Evolutionary conservation across 129 eudicot genomes (phyloP).

Genomic region (Pulicaria dysenterica): DNA sequence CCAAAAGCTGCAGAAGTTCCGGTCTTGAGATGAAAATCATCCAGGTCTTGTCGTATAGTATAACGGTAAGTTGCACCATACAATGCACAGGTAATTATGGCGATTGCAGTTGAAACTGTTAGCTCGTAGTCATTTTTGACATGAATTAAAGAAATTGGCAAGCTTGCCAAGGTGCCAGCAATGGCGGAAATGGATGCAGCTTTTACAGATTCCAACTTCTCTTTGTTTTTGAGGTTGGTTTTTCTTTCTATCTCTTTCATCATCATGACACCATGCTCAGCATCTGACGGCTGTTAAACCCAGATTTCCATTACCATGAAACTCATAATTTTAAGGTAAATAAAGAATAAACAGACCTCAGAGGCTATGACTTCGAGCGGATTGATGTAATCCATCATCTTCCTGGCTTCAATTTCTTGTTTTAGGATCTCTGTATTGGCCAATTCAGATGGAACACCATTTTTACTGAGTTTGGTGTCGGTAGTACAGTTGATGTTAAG

Average conservation of each 20-base stretch:
- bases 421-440: constrained; percentile 41
- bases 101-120: constrained; percentile 56
- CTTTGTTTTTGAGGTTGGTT: constrained; percentile 46
- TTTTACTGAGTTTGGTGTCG: constrained; percentile 14
- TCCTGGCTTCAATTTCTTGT: constrained; percentile 59
- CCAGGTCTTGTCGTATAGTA: constrained; percentile 79
- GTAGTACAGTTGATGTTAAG: neutral
- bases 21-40: constrained; percentile 71
- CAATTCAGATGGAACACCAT: constrained; percentile 49
- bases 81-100: constrained; percentile 70
- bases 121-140: constrained; percentile 42
- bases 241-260: constrained; percentile 23
- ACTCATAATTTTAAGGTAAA: constrained; percentile 5
- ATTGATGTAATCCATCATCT: constrained; percentile 44
- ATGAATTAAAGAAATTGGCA: constrained; percentile 62
- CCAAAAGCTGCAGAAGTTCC: constrained; percentile 94
- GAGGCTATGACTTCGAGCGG: constrained; percentile 58
- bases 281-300: constrained; percentile 50
- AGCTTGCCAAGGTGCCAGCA: constrained; percentile 70
- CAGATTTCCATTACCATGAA: constrained; percentile 17
- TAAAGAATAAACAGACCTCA: constrained; percentile 49
- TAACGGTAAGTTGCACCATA: constrained; percentile 90
- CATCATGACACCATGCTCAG: constrained; percentile 42
- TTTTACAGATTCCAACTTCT: constrained; percentile 78
- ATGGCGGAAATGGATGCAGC: constrained; percentile 74